These are phyloP conservation scores for Entonaema liquescens DNA, from an alignment of 495 filamentous ascomycete species.

Conservation along the genomic window DNA sequence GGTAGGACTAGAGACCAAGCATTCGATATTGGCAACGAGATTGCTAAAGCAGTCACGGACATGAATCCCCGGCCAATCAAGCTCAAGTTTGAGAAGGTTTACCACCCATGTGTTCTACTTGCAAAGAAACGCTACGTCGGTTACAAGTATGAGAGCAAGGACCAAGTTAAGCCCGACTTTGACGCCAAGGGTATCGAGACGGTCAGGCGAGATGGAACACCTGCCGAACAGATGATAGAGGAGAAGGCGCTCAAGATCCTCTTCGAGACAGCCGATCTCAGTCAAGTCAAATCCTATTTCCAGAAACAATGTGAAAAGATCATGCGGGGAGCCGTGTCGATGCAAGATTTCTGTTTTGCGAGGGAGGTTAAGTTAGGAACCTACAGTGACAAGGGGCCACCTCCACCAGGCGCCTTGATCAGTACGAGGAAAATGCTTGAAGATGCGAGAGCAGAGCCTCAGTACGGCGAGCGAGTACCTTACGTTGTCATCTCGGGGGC, in stretches of 20 bases:
- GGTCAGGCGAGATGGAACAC: constrained; percentile 91
- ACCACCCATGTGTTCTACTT: constrained; percentile 90
- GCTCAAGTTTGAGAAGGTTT: constrained; percentile 98
- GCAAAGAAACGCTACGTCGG: constrained; percentile 99
- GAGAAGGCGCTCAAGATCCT: constrained; percentile 87
- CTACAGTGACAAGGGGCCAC: constrained; percentile 79
- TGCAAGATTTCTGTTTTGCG: constrained; percentile 96
- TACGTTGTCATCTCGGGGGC: constrained; percentile 92
- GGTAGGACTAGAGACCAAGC: constrained; percentile 87
- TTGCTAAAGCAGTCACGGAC: constrained; percentile 85
- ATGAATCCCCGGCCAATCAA: constrained; percentile 93
- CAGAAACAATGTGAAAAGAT: constrained; percentile 92
- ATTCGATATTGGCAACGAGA: constrained; percentile 91
- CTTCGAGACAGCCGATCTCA: constrained; percentile 89
- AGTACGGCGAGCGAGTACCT: constrained; percentile 93
- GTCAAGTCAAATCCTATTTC: constrained; percentile 90
- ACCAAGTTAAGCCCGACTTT: constrained; percentile 86
- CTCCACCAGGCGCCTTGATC: constrained; percentile 88
- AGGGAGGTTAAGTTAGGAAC: constrained; percentile 89
- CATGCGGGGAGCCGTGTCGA: constrained; percentile 84
- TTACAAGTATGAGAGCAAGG: constrained; percentile 88
- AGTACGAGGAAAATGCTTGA: constrained; percentile 84
- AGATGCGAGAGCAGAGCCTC: constrained; percentile 87
- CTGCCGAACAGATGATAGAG: constrained; percentile 96
- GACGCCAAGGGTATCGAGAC: constrained; percentile 99